A percentile compares a stretch with the other conserved stretches of the same genome.
These are phyloP conservation scores for Leptodermis oblonga DNA, from an alignment of 257 asterid species.

Conservation along the genomic window DNA sequence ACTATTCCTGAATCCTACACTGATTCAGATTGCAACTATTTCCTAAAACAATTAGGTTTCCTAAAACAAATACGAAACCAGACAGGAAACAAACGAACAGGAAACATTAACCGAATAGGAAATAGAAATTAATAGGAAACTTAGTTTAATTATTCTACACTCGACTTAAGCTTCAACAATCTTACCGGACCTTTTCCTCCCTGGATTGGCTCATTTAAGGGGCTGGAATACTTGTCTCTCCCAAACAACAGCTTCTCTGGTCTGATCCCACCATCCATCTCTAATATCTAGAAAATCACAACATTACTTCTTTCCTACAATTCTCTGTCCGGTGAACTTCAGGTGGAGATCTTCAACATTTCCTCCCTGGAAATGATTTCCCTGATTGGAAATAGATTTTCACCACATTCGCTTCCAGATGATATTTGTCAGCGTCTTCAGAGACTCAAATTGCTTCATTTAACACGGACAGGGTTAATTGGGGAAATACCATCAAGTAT, in stretches of 20 bases:
- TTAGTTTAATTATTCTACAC: no score
- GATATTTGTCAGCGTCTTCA: background rate
- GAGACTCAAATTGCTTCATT: background rate
- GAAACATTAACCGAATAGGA: no score
- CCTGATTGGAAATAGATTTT: background rate
- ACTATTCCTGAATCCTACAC: no score
- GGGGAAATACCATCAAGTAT: no score
- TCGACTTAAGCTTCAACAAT: no score
- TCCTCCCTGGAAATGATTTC: background rate
- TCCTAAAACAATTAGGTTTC: no score
- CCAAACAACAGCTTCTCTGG: background rate
- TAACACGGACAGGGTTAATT: no score
- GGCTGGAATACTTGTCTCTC: background rate
- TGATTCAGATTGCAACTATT: no score
- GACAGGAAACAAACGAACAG: no score
- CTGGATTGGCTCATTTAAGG: background rate
- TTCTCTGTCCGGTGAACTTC: background rate
- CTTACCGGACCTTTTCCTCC: background rate
- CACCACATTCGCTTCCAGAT: background rate
- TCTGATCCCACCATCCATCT: background rate
- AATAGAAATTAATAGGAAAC: no score
- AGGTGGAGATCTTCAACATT: constrained; percentile 12
- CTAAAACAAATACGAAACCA: no score
- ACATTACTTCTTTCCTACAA: background rate
- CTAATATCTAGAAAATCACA: background rate